Percentiles rank a stretch among this genome's conserved stretches.
These are phyloP conservation scores for Trichoderma endophyticum DNA, from an alignment of 2,329 filamentous ascomycete genomes.

Conservation along the genomic window DNA sequence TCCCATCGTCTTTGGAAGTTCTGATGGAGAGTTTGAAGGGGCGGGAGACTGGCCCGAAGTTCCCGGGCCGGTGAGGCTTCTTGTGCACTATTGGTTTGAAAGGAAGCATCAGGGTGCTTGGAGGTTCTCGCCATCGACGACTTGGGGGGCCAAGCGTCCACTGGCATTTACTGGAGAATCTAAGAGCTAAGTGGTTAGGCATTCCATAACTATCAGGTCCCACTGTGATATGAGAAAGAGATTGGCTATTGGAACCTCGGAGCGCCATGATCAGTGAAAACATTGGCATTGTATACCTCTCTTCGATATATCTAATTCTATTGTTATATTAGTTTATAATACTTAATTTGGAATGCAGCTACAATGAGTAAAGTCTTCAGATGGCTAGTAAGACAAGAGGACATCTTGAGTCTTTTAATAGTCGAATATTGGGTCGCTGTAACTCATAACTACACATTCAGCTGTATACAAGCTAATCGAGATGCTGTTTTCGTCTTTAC, in stretches of 20 bases:
- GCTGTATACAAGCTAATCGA: background rate
- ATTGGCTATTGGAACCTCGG: background rate
- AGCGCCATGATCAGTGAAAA: background rate
- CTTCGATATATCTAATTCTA: background rate
- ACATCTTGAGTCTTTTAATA: background rate
- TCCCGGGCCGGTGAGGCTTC: background rate
- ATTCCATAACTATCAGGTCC: background rate
- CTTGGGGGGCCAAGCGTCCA: background rate
- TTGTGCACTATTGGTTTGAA: background rate
- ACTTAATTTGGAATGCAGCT: background rate
- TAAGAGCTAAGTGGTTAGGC: background rate
- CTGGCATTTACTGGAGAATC: background rate
- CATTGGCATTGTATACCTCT: background rate
- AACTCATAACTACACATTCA: background rate
- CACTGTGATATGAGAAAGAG: background rate
- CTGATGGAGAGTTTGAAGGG: background rate
- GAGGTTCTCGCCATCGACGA: background rate
- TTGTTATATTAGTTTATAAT: background rate
- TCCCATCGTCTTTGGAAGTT: background rate
- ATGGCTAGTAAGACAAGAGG: too few relatives aligned
- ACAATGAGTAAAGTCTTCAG: background rate
- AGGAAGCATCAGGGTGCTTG: background rate
- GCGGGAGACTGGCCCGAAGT: background rate
- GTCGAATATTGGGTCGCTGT: fast-evolving
- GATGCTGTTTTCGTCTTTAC: background rate